Evolutionary conservation across 2,329 filamentous ascomycete genomes (phyloP), one percentile per base, ranked within the genome.

Genomic region (Exophiala aquamarina): DNA sequence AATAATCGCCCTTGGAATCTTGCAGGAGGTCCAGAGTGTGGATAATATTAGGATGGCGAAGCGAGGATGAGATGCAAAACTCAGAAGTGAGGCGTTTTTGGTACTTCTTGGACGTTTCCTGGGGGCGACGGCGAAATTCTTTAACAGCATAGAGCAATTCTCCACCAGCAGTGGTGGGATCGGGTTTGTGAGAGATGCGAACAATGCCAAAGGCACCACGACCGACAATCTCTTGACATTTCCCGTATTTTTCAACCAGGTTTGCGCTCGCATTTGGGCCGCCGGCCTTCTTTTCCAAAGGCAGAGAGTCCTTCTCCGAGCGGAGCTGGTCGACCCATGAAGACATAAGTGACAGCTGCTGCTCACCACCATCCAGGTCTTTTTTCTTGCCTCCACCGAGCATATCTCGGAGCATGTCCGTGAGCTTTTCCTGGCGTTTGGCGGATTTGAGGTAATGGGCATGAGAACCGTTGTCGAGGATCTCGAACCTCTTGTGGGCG

Each of bases 81-180:
- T 98, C 93, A 40, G 92, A 91, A 2, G 93, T 97, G 43, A 98
- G 78, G 19, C 93, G 87, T 68, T 97, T 98, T 76, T 93, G 94
- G 68, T 97, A 98, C 66, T 95, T 95, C 73, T 95, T 95, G 60
- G 91, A 85, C 11, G 89, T 95, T 70, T 98, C 93, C 61, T 95
- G 89, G 1, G 92, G 91, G 39, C 91, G 82, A 56, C 92, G 87
- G 49, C 92, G 89, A 72, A 98, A 98, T 69, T 98, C 93, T 71
- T 98, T 98, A 64, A 98, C 92, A 29, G 93, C 93, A 63, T 93
- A 98, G 8, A 98, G 78, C 71, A 94, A 91, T 71, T 97, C 93
- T 47, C 79, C 75, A 60, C 80, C 84, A 21, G 77, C 77, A 59
- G 89, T 86, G 61, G 84, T 87, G 11, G 89, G 87, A 51, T 94